These are phyloP conservation scores for Cryomyces minteri DNA, from an alignment of 495 filamentous ascomycete species.

Conservation along the genomic window DNA sequence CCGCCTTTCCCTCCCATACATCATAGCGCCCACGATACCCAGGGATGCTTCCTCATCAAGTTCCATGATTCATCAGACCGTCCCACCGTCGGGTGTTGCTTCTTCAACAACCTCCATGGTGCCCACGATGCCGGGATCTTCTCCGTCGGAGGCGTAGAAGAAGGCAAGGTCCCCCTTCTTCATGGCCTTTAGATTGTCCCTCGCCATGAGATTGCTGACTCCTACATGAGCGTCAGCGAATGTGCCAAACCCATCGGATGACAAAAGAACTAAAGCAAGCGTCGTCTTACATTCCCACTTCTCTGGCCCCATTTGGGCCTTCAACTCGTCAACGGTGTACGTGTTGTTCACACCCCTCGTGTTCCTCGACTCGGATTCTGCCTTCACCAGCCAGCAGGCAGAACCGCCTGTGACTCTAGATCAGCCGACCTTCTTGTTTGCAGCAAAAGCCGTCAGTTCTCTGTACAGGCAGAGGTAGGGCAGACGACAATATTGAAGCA, in stretches of 20 bases:
- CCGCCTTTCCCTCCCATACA: no score
- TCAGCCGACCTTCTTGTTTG: slow-evolving; percentile 74
- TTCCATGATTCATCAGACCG: no score
- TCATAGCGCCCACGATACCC: no score
- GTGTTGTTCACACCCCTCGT: slow-evolving; percentile 75
- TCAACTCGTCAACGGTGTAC: slow-evolving; percentile 89
- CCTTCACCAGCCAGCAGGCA: slow-evolving; percentile 83
- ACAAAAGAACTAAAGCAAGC: background rate
- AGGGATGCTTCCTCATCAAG: no score
- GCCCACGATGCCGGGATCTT: slow-evolving; percentile 79
- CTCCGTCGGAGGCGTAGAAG: slow-evolving; percentile 96
- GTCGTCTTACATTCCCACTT: slow-evolving; percentile 60
- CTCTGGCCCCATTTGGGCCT: slow-evolving; percentile 48
- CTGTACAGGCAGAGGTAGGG: background rate
- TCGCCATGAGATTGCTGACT: slow-evolving; percentile 44
- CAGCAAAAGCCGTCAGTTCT: slow-evolving; percentile 3
- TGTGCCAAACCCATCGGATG: background rate
- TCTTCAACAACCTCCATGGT: no score
- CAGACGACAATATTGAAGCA: background rate
- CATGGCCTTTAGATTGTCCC: slow-evolving; percentile 82
- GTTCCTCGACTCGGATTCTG: slow-evolving; percentile 71
- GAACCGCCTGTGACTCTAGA: slow-evolving; percentile 22
- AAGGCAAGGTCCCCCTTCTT: slow-evolving; percentile 81
- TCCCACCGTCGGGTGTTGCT: no score
- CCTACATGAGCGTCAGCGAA: slow-evolving; percentile 15